Percentiles rank a stretch among this genome's conserved stretches.
These are phyloP conservation scores for Mucor sp. DNA, from an alignment of 371 early-diverging fungal species.

Conservation along the genomic window DNA sequence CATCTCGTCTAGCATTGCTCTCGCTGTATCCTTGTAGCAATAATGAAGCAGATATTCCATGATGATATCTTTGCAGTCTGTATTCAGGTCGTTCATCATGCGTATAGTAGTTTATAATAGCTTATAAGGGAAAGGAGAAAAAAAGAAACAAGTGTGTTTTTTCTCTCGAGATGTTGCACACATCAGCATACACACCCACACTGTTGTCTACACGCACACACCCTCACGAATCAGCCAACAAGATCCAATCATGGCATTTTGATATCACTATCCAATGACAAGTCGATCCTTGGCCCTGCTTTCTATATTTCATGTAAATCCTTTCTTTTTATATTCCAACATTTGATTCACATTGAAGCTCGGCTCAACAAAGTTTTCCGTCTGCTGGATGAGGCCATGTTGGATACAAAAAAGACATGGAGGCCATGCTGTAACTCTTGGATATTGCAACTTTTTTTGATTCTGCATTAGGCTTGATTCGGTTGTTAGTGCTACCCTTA, in stretches of 20 bases:
- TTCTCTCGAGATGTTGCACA: not conserved
- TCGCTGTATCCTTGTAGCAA: constrained; percentile 24
- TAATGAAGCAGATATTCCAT: constrained; percentile 30
- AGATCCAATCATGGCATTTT: not conserved
- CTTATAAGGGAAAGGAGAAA: not conserved
- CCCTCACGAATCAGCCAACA: not conserved
- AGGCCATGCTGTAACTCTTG: not conserved
- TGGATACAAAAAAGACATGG: not conserved
- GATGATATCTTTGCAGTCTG: constrained; percentile 20
- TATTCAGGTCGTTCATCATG: constrained; percentile 4
- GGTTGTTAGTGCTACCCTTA: not conserved
- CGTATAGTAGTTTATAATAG: not conserved
- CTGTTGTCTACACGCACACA: not conserved
- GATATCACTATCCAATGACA: not conserved
- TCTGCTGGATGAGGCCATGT: not conserved
- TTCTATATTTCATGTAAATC: not conserved
- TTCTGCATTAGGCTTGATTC: not conserved
- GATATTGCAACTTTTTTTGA: not conserved
- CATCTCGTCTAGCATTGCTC: constrained; percentile 18
- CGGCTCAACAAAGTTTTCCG: not conserved
- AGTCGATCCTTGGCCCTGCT: not conserved
- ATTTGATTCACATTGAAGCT: not conserved
- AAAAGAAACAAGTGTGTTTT: not conserved
- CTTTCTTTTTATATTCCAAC: not conserved
- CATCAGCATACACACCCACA: not conserved